Percentiles rank a stretch among this genome's conserved stretches.
Conservation (phyloP, 192 early-diverging fungal genomes). For the Podila epigama region DNA sequence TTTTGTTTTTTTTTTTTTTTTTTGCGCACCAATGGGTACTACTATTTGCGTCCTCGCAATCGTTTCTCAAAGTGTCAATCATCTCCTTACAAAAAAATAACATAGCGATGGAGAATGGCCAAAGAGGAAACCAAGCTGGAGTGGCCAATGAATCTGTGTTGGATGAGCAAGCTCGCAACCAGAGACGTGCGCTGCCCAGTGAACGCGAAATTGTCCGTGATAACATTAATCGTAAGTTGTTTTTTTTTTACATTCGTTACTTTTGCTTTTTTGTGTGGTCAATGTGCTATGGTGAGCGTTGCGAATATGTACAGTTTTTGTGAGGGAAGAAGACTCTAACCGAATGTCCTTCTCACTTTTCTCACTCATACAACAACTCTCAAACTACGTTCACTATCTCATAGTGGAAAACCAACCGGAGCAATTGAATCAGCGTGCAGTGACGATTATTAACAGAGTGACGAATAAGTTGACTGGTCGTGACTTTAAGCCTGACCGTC, state of each 20-base stretch:
- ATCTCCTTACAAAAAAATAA: no score
- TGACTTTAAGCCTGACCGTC: constrained; percentile 86
- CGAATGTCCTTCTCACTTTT: no score
- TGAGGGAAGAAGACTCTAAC: no score
- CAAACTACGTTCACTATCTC: not conserved
- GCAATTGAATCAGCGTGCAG: constrained; percentile 78
- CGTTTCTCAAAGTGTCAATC: not conserved
- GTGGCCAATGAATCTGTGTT: constrained; percentile 20
- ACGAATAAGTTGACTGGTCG: constrained; percentile 93
- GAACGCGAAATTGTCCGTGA: constrained; percentile 45
- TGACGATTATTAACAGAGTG: constrained; percentile 87
- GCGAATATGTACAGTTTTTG: no score
- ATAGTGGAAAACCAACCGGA: constrained; percentile 64
- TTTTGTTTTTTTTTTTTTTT: not conserved
- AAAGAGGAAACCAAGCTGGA: constrained; percentile 14
- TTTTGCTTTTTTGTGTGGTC: constrained; percentile 4
- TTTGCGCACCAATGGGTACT: not conserved
- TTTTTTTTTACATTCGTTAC: not conserved
- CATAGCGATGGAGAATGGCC: constrained; percentile 39
- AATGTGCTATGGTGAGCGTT: no score
- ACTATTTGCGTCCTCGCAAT: not conserved
- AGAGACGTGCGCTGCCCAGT: constrained; percentile 30
- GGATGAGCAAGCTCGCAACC: constrained; percentile 43
- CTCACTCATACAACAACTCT: no score
- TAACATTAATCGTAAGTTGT: constrained; percentile 54